Base-by-base conservation (phyloP, 2,329 filamentous ascomycete genomes). In the Fusarium gaditjirri region DNA sequence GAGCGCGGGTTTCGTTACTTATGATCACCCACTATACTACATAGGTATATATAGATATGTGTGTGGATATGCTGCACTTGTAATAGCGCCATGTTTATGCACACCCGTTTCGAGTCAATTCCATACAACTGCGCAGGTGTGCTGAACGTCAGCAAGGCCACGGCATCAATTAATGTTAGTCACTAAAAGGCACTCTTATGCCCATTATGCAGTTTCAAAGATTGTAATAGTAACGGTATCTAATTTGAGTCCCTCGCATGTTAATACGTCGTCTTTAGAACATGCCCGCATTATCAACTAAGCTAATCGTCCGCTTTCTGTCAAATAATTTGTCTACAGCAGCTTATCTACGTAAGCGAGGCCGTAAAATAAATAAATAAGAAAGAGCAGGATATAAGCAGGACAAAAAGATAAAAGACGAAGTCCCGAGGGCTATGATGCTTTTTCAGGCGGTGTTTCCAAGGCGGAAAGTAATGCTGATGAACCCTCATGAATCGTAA, bases 321-420 rank as follows among this genome's bases (percentile, higher is more conserved):
- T 60, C 46, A 58, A 50, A 50, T 54, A 61, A 65, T 62, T 56
- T 53, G 55, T 53, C 49, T 44, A 29, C 47, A 35, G 62, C 68
- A 52, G 58, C 68, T 49, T 33, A 23, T 21, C 41, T 54, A 41
- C 56, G 35, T 56, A 46, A 58, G 56, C 43, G 50, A 68, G 62
- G 59, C 70, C 50, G 61, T 70, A 29, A 65, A 61, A 57, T 56
- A 70, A 61, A 21, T 33, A 60, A 47, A 53, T 31, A 75, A 70
- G 56, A 59, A 75, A 68, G 46, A 59, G 49, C 43, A 65, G 60
- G 58, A 50, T 42, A 53, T 62, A 64, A 61, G 58, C 42, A 58
- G 23, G 55, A 42, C 55, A 61, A 38, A n/a, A 27, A 23, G 14
- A 42, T 38, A 36, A 62, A 55, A 36, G 33, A 29, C 46, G 27